A percentile compares a stretch with the other conserved stretches of the same genome.
Evolutionary conservation across 2,329 filamentous ascomycete genomes (phyloP).

Genomic region (Capronia coronata): DNA sequence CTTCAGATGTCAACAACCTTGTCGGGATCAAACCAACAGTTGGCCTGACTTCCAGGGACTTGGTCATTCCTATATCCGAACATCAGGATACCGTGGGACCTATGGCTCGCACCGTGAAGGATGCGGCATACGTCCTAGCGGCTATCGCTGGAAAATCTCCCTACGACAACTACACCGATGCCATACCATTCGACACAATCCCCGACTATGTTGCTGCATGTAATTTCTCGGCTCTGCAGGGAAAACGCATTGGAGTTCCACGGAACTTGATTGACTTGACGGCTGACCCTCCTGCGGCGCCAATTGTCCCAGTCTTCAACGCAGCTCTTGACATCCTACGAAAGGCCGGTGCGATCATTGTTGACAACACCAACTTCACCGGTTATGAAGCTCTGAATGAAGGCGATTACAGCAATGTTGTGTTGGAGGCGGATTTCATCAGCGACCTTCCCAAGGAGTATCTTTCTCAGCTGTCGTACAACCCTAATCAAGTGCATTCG

Average conservation of each 20-base stretch:
- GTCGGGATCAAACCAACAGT: slow-evolving; percentile 64
- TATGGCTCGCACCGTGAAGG: slow-evolving; percentile 53
- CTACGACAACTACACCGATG: slow-evolving; percentile 53
- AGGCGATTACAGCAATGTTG: slow-evolving; percentile 34
- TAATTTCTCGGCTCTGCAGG: slow-evolving; percentile 46
- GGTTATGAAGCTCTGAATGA: slow-evolving; percentile 38
- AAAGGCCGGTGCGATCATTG: slow-evolving; percentile 53
- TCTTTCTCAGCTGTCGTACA: slow-evolving; percentile 49
- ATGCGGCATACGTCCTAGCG: slow-evolving; percentile 52
- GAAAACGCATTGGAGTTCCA: slow-evolving; percentile 59
- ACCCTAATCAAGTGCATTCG: slow-evolving; percentile 50
- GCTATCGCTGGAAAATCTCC: slow-evolving; percentile 52
- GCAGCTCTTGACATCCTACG: slow-evolving; percentile 48
- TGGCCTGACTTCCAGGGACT: slow-evolving; percentile 39
- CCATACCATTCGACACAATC: slow-evolving; percentile 48
- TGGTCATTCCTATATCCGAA: slow-evolving; percentile 58
- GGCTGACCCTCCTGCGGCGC: slow-evolving; percentile 31
- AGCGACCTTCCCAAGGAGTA: slow-evolving; percentile 52
- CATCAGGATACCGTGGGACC: slow-evolving; percentile 39
- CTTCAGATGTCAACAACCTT: slow-evolving; percentile 51
- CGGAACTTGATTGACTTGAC: slow-evolving; percentile 49
- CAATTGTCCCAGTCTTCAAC: slow-evolving; percentile 51
- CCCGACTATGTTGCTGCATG: slow-evolving; percentile 59
- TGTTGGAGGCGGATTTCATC: slow-evolving; percentile 56
- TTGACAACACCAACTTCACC: slow-evolving; percentile 56